These are phyloP conservation scores for Phialemonium atrogriseum DNA, from an alignment of 2,329 filamentous ascomycete genomes.

Conservation along the genomic window DNA sequence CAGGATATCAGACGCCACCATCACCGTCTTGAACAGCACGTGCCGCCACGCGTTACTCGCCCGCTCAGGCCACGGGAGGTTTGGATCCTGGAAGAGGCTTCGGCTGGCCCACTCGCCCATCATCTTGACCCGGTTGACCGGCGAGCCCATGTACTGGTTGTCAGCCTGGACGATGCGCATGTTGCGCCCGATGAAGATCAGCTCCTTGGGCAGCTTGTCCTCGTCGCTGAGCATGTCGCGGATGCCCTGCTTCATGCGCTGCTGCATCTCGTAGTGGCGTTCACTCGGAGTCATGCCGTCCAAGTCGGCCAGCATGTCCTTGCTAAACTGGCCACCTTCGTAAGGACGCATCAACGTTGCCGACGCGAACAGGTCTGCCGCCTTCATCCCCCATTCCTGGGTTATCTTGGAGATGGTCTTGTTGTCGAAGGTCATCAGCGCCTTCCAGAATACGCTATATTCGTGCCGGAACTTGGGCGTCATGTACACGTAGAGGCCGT, in stretches of 20 bases:
- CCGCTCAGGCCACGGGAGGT: slow-evolving; percentile 54
- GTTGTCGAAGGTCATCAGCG: slow-evolving; percentile 90
- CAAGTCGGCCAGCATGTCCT: slow-evolving; percentile 57
- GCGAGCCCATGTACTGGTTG: slow-evolving; percentile 82
- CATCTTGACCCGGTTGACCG: slow-evolving; percentile 89
- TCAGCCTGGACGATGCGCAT: slow-evolving; percentile 90
- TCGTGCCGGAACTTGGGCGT: slow-evolving; percentile 72
- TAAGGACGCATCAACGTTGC: slow-evolving; percentile 88
- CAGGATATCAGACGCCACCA: slow-evolving; percentile 68
- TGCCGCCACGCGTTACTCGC: slow-evolving; percentile 67
- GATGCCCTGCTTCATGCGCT: slow-evolving; percentile 63
- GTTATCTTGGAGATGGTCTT: slow-evolving; percentile 65
- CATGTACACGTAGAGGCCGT: slow-evolving; percentile 94
- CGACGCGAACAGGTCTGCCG: slow-evolving; percentile 83
- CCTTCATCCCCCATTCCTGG: slow-evolving; percentile 75
- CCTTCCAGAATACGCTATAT: slow-evolving; percentile 89
- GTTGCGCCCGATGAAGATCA: slow-evolving; percentile 87
- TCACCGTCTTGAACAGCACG: slow-evolving; percentile 69
- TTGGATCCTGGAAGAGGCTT: slow-evolving; percentile 67
- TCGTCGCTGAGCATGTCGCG: slow-evolving; percentile 71
- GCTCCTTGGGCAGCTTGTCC: slow-evolving; percentile 79
- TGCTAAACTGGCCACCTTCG: slow-evolving; percentile 65
- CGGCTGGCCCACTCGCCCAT: slow-evolving; percentile 85
- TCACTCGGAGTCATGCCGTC: slow-evolving; percentile 55
- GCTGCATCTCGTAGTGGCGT: slow-evolving; percentile 84